Base-by-base conservation (phyloP, 805 yeast genomes). In the Teunomyces pallodes region DNA sequence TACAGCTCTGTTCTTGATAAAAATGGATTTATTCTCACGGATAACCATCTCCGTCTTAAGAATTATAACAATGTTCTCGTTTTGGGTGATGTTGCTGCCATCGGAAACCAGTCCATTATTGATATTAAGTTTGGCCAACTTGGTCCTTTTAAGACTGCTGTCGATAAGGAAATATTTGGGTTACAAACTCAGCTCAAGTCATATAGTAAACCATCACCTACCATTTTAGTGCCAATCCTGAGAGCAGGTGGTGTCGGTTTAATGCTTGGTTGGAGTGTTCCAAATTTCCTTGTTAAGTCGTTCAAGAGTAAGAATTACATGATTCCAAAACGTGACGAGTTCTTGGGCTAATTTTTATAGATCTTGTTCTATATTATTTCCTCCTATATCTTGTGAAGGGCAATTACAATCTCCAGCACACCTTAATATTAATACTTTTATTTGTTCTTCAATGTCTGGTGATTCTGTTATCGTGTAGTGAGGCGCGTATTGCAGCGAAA, bases 231-330 rank as follows among this genome's bases (percentile, higher is more conserved):
- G 8, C 75, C 76, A 8, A 58, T 71, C 29, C 65, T 72, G 5
- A 63, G 56, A 36, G 50, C 57, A 2, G 70, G 69, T n/a, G 76
- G 75, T 31, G 69, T 69, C 32, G 74, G 72, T 12, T 35, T 57
- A 12, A 20, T 57, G 0, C 67, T 54, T 48, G 74, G 74, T 9
- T 58, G 55, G 49, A 26, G 49, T 2, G 46, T 59, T 13, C 74
- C 75, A 1, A 62, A 46, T 33, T 67, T 69, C 45, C 12, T 68
- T 5, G 67, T 67, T 10, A 47, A 50, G 43, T 7, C 53, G 17
- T 9, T 60, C 36, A 71, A 71, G 51, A 43, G 66, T 3, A 66
- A 55, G 46, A 64, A 61, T 43, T 71, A 42, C 39, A 53, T 65
- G 58, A 46, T 67, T 32, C 52, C 60, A 26, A 54, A 56, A 38